phyloP scores from a whole-genome alignment of 1,284 basidiomycete genomes.

The Malassezia sp. region DNA sequence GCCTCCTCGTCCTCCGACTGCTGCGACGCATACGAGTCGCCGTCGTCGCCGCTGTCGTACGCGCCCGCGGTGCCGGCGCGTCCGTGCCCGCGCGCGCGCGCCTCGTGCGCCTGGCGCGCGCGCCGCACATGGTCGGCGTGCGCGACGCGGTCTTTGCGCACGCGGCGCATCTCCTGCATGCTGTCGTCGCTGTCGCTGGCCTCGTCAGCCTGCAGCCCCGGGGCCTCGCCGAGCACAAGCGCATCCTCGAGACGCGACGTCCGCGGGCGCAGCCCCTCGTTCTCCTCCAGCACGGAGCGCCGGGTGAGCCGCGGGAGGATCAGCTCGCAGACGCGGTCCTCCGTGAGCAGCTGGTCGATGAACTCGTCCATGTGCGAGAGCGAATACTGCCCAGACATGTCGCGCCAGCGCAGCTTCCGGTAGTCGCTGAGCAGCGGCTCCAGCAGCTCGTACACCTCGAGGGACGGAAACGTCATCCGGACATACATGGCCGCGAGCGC shows the following conservation, averaged over 20 bases:
- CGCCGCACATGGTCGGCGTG: constrained; percentile 4
- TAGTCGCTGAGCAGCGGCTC: constrained; percentile 91
- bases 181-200: constrained; percentile 11
- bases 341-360: constrained; percentile 67
- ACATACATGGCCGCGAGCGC: constrained; percentile 89
- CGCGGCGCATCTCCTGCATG: not conserved
- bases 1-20: constrained; percentile 14
- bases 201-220: constrained; percentile 1
- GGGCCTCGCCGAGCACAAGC: constrained; percentile 50
- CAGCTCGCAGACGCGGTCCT: constrained; percentile 90
- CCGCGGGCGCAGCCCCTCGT: constrained; percentile 60
- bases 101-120: not conserved
- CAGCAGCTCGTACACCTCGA: constrained; percentile 80
- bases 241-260: constrained; percentile 65
- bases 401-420: constrained; percentile 69
- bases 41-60: not conserved
- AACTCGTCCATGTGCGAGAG: constrained; percentile 87
- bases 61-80: not conserved
- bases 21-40: constrained; percentile 8
- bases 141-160: not conserved
- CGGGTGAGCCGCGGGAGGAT: constrained; percentile 82
- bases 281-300: constrained; percentile 77
- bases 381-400: constrained; percentile 58
- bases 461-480: constrained; percentile 77
- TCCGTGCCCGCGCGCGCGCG: not conserved